A percentile compares a stretch with the other conserved stretches of the same genome.
Evolutionary conservation across 768 basidiomycete genomes (phyloP).

Genomic region (Amanita muscaria): DNA sequence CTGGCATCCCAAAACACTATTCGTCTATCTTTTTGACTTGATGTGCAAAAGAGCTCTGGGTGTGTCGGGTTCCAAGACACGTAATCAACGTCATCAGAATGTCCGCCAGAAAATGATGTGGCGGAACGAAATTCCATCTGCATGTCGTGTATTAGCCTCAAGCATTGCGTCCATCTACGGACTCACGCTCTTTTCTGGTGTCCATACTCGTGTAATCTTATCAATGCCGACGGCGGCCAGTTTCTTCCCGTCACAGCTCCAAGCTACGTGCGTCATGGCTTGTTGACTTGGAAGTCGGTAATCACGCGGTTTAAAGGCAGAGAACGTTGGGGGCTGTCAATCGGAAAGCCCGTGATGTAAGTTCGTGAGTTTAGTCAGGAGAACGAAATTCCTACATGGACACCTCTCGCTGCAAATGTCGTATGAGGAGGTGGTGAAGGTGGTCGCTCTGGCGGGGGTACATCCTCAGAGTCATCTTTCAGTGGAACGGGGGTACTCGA

Average conservation of each 20-base stretch:
- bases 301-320: slow-evolving; percentile 73
- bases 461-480: slow-evolving; percentile 52
- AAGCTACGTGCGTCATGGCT: slow-evolving; percentile 68
- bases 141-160: not conserved
- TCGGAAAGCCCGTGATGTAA: slow-evolving; percentile 5
- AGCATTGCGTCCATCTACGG: not conserved
- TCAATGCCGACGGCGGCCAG: slow-evolving; percentile 78
- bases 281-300: slow-evolving; percentile 56
- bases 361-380: slow-evolving; percentile 8
- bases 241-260: slow-evolving; percentile 79
- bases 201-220: slow-evolving; percentile 69
- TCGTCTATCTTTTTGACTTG: slow-evolving; percentile 64
- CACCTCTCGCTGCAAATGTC: slow-evolving; percentile 58
- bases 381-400: slow-evolving; percentile 51
- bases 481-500: slow-evolving; percentile 6
- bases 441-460: slow-evolving; percentile 46
- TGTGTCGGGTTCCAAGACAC: slow-evolving; percentile 82
- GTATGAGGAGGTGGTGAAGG: slow-evolving; percentile 68
- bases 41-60: slow-evolving; percentile 75
- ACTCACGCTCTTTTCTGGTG: slow-evolving; percentile 67
- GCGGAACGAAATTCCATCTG: slow-evolving; percentile 70
- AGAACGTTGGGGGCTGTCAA: slow-evolving; percentile 63
- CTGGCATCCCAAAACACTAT: slow-evolving; percentile 82
- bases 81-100: slow-evolving; percentile 74
- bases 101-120: slow-evolving; percentile 57